phyloP scores from a whole-genome alignment of 2,329 filamentous ascomycete species.

The Akanthomyces dipterigenus region DNA sequence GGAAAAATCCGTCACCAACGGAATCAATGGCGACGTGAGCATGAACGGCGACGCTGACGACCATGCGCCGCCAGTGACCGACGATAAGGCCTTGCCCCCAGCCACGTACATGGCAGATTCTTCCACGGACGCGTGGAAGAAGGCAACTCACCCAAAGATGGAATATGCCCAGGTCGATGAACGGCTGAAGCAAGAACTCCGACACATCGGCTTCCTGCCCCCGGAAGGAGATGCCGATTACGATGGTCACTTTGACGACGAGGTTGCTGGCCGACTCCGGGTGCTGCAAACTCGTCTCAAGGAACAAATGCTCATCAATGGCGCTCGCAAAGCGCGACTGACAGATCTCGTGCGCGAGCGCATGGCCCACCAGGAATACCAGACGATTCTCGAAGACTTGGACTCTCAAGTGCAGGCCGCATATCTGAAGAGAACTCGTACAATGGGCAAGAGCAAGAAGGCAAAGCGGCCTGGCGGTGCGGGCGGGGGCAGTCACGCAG shows the following conservation, averaged over 20 bases:
- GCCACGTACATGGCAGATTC: slow-evolving; percentile 78
- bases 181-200: slow-evolving; percentile 82
- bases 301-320: slow-evolving; percentile 79
- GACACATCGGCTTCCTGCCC: slow-evolving; percentile 81
- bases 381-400: slow-evolving; percentile 92
- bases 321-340: slow-evolving; percentile 79
- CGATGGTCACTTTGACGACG: slow-evolving; percentile 86
- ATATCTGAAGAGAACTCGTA: slow-evolving; percentile 91
- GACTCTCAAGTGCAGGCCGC: slow-evolving; percentile 92
- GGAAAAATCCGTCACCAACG: slow-evolving; percentile 45
- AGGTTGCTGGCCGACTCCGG: slow-evolving; percentile 83
- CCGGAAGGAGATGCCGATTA: slow-evolving; percentile 66
- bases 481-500: slow-evolving; percentile 60
- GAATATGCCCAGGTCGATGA: slow-evolving; percentile 86
- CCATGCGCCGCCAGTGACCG: slow-evolving; percentile 20
- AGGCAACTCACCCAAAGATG: slow-evolving; percentile 64
- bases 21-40: slow-evolving; percentile 47
- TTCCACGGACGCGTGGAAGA: slow-evolving; percentile 69
- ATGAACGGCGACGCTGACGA: slow-evolving; percentile 46
- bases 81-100: slow-evolving; percentile 48
- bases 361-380: slow-evolving; percentile 95
- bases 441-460: slow-evolving; percentile 90
- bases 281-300: slow-evolving; percentile 77
- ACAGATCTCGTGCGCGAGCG: slow-evolving; percentile 83
- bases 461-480: slow-evolving; percentile 73